Base-by-base conservation (phyloP, 1,284 basidiomycete species). In the Cryptococcus amylolentus region DNA sequence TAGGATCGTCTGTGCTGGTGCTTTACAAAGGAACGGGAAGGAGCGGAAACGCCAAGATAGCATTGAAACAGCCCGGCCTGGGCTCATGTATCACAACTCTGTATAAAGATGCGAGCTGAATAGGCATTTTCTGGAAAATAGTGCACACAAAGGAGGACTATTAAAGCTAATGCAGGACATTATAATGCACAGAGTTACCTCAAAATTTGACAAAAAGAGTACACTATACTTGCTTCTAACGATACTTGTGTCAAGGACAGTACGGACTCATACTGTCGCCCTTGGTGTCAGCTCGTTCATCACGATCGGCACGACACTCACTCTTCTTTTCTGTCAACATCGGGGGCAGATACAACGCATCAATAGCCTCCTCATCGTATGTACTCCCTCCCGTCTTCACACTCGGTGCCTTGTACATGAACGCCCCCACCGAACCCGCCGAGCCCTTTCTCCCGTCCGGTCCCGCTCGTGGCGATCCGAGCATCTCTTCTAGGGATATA, bases 401-500 rank as follows among this genome's bases (percentile, higher is more conserved):
- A 41, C 27, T 56, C 12, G 50, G 37, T 7, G 47, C n/a, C 5
- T 18, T 52, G 5, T 43, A 16, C 9, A 16, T 37, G 27, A 31
- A 35, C 4, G 35, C 37, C 20, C 18, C 14, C 45, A 23, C 2
- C 13, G 27, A 42, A 13, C 49, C 51, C 51, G 38, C 51, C 31
- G 38, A 41, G 43, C 35, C 44, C 51, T 53, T 13, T 39, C 28
- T 20, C 52, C 52, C 8, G 47, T 16, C 31, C 46, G 45, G 7
- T 46, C 55, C 8, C 50, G 27, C 18, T 43, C 20, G 23, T 4
- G 61, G 61, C n/a, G 55, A 49, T 38, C 50, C 57, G 26, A 63
- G 47, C 61, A 60, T 63, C 28, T 60, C 61, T 40, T 57, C 58
- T 5, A 63, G 49, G 27, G 53, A 58, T 27, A 58, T 58, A 53